Conservation (phyloP, 2,329 filamentous ascomycete species). For the Kalaharituber pfeilii region DNA sequence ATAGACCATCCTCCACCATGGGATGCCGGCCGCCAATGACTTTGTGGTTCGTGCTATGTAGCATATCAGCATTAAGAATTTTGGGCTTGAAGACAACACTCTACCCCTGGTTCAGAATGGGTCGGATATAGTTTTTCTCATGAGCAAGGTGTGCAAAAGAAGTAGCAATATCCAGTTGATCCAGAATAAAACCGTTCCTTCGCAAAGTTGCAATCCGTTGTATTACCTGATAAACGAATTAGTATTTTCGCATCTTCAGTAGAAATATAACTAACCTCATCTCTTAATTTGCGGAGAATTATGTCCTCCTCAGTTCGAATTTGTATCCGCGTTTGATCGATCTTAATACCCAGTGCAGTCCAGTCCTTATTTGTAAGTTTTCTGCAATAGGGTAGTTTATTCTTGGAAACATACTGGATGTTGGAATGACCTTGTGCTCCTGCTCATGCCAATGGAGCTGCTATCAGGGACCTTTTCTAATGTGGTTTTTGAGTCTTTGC, state of each 20-base stretch:
- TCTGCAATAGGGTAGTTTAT: too few species aligned
- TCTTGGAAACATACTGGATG: constrained; percentile 35
- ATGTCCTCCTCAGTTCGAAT: constrained; percentile 72
- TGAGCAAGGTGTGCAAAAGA: constrained; percentile 65
- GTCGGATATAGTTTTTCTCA: constrained; percentile 57
- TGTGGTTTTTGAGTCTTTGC: constrained; percentile 44
- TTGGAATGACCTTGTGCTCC: constrained; percentile 71
- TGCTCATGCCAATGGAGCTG: constrained; percentile 50
- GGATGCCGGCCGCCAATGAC: constrained; percentile 80
- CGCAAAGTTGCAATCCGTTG: constrained; percentile 68
- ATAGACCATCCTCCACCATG: constrained; percentile 71
- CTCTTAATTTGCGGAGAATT: constrained; percentile 58
- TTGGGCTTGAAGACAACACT: constrained; percentile 14
- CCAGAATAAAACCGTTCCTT: constrained; percentile 75
- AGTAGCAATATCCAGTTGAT: constrained; percentile 79
- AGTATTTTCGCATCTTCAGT: neutral
- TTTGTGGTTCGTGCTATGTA: constrained; percentile 41
- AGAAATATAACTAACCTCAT: constrained; percentile 4
- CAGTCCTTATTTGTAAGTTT: constrained; percentile 49
- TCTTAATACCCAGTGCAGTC: constrained; percentile 59
- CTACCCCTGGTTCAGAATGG: constrained; percentile 42
- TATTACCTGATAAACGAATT: constrained; percentile 45
- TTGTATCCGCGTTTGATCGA: constrained; percentile 59
- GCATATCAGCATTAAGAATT: neutral
- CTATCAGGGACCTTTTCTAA: constrained; percentile 31